Base-by-base conservation (phyloP, 768 basidiomycete genomes). In the Pisolithus microcarpus region DNA sequence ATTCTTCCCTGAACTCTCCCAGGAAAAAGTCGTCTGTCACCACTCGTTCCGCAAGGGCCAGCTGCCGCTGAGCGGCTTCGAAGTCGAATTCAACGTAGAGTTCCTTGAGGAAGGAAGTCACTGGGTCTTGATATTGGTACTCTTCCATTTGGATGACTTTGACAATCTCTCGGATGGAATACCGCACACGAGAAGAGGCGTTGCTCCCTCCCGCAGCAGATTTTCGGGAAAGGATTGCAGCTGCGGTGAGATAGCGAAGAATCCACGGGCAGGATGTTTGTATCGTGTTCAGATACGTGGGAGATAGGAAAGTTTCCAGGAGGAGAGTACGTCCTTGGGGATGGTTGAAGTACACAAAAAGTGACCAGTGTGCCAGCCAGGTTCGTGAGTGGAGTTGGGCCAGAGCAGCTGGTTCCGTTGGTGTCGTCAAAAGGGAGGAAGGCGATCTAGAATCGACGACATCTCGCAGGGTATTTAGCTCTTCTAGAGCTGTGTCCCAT, bases 311-410 rank as follows among this genome's bases (percentile, higher is more conserved):
- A 1, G 90, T 91, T 64, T 98, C 96, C 58, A 99, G 85, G 51
- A 98, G 84, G 16, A 91, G 81, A 0, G 88, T 89, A 39, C 93
- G 84, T 24, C 91, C 93, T 59, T 93, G 82, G 0, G 84, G 83
- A 70, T 97, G 91, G 73, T 96, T 97, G 76, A 93, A 99, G 73
- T 95, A 98, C 50, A 97, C 92, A 68, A 97, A 98, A 44, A 99
- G 82, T 1, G 87, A 90, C 96, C 95, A 99, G 71, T 98, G 96
- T 7, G 91, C 82, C 53, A 95, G 80, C 93, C 95, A 97, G 18
- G 93, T 91, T 52, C 96, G 82, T 3, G 92, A 90, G 68, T 97
- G 93, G 28, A 99, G 77, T 62, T 96, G 91, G 36, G 81, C 77
- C 26, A 94, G 78, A 0, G 87, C 83, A n/a, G 85, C 84, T 38